phyloP scores from a whole-genome alignment of 306 rosid genomes.

The Rubus idaeus region DNA sequence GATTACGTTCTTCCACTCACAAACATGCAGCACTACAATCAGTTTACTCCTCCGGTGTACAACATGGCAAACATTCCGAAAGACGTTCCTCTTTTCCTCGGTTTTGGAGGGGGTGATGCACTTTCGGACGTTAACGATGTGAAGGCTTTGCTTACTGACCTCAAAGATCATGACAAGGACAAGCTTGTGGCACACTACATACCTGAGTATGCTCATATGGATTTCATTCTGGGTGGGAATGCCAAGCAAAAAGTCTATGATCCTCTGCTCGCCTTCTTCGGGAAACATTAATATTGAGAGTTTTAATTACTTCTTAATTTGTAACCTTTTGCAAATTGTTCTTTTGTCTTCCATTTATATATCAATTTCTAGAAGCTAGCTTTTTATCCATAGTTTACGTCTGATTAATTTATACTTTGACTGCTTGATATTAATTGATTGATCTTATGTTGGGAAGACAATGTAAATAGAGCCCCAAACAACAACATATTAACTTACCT shows the following conservation, averaged over 20 bases:
- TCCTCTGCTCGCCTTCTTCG: conserved; percentile 59
- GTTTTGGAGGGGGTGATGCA: conserved; percentile 62
- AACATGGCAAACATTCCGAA: conserved; percentile 52
- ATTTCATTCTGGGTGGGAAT: conserved; percentile 58
- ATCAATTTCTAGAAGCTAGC: not conserved
- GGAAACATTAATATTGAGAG: conserved; percentile 31
- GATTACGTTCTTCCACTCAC: conserved; percentile 39
- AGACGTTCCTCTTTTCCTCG: conserved; percentile 55
- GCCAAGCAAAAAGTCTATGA: conserved; percentile 56
- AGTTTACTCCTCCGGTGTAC: conserved; percentile 52
- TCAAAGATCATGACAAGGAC: conserved; percentile 47
- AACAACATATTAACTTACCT: no score
- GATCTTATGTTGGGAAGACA: no score
- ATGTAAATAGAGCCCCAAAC: no score
- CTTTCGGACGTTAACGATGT: conserved; percentile 62
- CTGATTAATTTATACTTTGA: no score
- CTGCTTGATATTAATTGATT: no score
- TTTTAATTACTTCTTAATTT: not conserved
- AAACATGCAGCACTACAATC: conserved; percentile 51
- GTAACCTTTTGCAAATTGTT: not conserved
- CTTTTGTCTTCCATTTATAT: not conserved
- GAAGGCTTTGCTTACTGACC: conserved; percentile 37
- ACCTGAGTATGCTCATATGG: conserved; percentile 67
- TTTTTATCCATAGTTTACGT: no score
- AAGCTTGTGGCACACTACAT: conserved; percentile 57